phyloP scores from a whole-genome alignment of 768 basidiomycete species.

The Pleurotus tuber-regium region DNA sequence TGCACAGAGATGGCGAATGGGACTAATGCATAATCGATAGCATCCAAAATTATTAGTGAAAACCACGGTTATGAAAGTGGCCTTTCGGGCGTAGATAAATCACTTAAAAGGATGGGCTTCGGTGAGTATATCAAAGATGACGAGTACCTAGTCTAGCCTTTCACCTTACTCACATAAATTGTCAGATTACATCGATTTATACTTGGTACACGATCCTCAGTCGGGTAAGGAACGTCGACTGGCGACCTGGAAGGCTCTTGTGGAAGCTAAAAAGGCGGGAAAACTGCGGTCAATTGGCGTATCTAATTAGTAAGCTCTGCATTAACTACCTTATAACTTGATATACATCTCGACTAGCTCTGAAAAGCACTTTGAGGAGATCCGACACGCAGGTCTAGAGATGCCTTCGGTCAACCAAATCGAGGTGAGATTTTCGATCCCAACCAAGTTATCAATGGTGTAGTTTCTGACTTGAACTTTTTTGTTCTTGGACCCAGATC shows the following conservation, averaged over 20 bases:
- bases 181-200: constrained; percentile 62
- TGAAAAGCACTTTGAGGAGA: constrained; percentile 73
- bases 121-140: no score
- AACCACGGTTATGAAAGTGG: constrained; percentile 64
- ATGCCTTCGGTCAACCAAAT: constrained; percentile 79
- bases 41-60: constrained; percentile 60
- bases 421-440: constrained; percentile 67
- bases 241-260: constrained; percentile 68
- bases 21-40: constrained; percentile 32
- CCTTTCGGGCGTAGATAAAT: constrained; percentile 54
- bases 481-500: background rate
- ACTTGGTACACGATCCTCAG: constrained; percentile 72
- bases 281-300: constrained; percentile 76
- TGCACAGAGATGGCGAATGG: background rate
- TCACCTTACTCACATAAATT: constrained; percentile 10
- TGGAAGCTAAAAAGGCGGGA: constrained; percentile 58
- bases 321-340: background rate
- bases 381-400: constrained; percentile 57
- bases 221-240: constrained; percentile 64
- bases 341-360: constrained; percentile 37
- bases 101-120: constrained; percentile 53
- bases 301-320: constrained; percentile 70
- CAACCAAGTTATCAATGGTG: no score
- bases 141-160: no score
- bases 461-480: background rate